These are phyloP conservation scores for Mycena crocata DNA, from an alignment of 768 basidiomycete genomes.

Conservation along the genomic window DNA sequence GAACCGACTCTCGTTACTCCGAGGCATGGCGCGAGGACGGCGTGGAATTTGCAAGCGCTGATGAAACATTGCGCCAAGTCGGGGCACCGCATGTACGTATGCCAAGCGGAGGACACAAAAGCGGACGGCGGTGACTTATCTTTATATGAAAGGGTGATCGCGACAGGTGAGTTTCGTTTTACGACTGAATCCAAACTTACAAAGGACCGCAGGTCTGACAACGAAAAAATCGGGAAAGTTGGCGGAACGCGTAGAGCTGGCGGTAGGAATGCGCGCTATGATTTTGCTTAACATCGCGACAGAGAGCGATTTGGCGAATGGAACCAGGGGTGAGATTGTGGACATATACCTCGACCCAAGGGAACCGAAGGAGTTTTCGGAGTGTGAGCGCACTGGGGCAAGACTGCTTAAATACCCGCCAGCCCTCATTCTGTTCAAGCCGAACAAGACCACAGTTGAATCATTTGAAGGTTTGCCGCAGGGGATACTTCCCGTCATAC, in stretches of 20 bases:
- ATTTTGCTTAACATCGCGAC: slow-evolving; percentile 45
- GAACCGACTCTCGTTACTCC: slow-evolving; percentile 50
- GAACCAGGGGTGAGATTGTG: slow-evolving; percentile 47
- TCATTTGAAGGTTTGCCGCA: slow-evolving; percentile 40
- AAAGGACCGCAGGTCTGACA: slow-evolving; percentile 18
- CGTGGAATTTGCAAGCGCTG: slow-evolving; percentile 49
- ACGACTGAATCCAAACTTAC: no score
- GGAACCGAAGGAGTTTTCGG: slow-evolving; percentile 33
- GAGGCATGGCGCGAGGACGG: slow-evolving; percentile 45
- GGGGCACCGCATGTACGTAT: slow-evolving; percentile 39
- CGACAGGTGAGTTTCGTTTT: no score
- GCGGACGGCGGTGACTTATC: slow-evolving; percentile 20
- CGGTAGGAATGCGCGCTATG: slow-evolving; percentile 53
- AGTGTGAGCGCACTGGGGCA: slow-evolving; percentile 12
- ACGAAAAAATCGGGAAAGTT: slow-evolving; percentile 35
- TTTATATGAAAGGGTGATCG: no score
- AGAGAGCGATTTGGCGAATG: slow-evolving; percentile 43
- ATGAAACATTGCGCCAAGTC: slow-evolving; percentile 36
- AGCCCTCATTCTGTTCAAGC: slow-evolving; percentile 45
- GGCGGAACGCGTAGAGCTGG: slow-evolving; percentile 39
- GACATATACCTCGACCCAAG: slow-evolving; percentile 47
- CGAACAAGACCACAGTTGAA: slow-evolving; percentile 29
- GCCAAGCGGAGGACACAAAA: slow-evolving; percentile 44
- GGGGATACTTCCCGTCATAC: slow-evolving; percentile 41
- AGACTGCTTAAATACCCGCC: slow-evolving; percentile 46